phyloP scores from a whole-genome alignment of 208 protist species.

The Spongospora subterranea region DNA sequence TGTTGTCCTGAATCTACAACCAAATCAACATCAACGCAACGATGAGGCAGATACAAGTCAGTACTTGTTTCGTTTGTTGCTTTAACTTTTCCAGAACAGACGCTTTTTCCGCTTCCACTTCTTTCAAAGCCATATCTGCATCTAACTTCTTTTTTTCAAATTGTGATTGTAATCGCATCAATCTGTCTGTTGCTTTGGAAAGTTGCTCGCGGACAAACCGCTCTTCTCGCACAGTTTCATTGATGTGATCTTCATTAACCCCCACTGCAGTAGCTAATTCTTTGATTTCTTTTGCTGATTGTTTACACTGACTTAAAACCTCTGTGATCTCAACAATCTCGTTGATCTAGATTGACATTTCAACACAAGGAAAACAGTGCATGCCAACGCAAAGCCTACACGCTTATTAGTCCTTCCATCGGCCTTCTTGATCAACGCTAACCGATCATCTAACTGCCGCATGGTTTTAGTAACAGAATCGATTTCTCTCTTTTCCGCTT shows the following conservation, averaged over 20 bases:
- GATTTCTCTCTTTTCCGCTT: constrained; percentile 8
- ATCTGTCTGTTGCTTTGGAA: constrained; percentile 1
- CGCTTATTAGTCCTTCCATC: not conserved
- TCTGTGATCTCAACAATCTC: not conserved
- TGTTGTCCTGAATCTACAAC: not conserved
- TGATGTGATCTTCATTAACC: not conserved
- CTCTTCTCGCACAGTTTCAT: constrained; percentile 22
- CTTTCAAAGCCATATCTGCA: constrained; percentile 1
- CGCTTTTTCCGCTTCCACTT: constrained; percentile 2
- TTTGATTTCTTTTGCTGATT: constrained; percentile 4
- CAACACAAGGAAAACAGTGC: not conserved
- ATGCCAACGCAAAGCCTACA: not conserved
- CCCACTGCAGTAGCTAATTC: not conserved
- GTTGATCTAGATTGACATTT: not conserved
- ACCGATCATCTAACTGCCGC: not conserved
- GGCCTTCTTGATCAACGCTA: not conserved
- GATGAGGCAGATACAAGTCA: not conserved
- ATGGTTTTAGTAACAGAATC: not conserved
- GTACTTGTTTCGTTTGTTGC: constrained; percentile 1
- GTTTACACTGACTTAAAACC: not conserved
- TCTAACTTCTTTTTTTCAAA: constrained; percentile 22
- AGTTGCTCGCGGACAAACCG: constrained; percentile 45
- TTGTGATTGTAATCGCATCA: not conserved
- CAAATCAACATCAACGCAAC: not conserved
- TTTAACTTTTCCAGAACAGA: not conserved